A percentile compares a stretch with the other conserved stretches of the same genome.
These are phyloP conservation scores for Aspergillus diversus DNA, from an alignment of 495 filamentous ascomycete species.

Conservation along the genomic window DNA sequence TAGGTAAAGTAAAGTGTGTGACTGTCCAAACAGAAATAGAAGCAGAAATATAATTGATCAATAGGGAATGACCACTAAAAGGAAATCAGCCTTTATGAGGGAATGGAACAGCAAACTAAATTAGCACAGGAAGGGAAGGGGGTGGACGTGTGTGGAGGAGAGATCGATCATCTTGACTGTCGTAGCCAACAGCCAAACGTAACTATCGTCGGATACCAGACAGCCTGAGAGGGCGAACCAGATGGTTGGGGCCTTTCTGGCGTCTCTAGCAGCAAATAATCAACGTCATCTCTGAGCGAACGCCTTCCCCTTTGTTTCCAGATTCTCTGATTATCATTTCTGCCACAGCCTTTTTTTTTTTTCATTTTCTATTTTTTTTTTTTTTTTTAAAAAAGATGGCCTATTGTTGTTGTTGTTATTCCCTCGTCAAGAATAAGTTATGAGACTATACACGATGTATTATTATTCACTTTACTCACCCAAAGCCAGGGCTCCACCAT, in stretches of 20 bases:
- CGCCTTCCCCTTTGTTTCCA: conserved; percentile 1
- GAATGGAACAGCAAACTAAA: conserved; percentile 17
- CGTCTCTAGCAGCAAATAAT: conserved; percentile 22
- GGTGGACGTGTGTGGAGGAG: background rate
- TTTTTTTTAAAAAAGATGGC: too few species aligned
- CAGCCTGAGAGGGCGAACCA: background rate
- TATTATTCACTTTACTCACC: background rate
- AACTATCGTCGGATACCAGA: background rate
- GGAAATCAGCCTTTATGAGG: conserved; percentile 6
- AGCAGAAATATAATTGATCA: conserved; percentile 13
- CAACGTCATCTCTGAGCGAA: background rate
- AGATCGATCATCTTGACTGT: conserved; percentile 6
- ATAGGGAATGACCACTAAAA: conserved; percentile 1
- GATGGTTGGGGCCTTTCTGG: conserved; percentile 15
- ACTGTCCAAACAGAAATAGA: conserved; percentile 24
- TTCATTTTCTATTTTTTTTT: too few species aligned
- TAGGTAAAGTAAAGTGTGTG: conserved; percentile 8
- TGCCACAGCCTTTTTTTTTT: too few species aligned
- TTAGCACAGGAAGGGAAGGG: conserved; percentile 14
- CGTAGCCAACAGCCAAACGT: background rate
- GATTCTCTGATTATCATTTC: too few species aligned
- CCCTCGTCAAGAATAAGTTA: background rate
- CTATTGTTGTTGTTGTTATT: too few species aligned
- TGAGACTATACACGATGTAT: background rate
- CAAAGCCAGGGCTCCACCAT: conserved; percentile 18